These are phyloP conservation scores for Hygrocybe punicea DNA, from an alignment of 768 basidiomycete genomes.

Conservation along the genomic window DNA sequence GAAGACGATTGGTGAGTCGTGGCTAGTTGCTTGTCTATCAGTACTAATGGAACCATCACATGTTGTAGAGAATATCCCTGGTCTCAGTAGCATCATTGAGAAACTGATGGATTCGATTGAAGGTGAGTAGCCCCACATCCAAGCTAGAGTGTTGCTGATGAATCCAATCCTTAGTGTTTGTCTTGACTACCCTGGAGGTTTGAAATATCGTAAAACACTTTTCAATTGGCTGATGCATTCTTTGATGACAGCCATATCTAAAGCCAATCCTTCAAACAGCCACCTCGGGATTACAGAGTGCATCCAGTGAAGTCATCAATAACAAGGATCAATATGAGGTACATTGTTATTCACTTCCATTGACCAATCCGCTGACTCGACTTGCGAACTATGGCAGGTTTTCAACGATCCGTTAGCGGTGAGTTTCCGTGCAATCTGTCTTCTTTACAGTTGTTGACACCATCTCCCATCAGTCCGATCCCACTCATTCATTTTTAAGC, in stretches of 20 bases:
- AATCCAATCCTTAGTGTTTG: conserved; percentile 51
- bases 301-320: conserved; percentile 75
- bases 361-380: neutral
- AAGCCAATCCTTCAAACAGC: conserved; percentile 75
- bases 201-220: neutral
- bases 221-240: neutral
- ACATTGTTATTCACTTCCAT: neutral
- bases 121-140: conserved; percentile 35
- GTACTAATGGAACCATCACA: neutral
- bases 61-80: conserved; percentile 73
- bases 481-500: conserved; percentile 84
- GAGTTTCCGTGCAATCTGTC: conserved; percentile 28
- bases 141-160: neutral
- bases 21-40: neutral
- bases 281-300: conserved; percentile 55
- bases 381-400: conserved; percentile 43
- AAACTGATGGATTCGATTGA: conserved; percentile 74
- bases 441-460: conserved; percentile 4
- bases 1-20: conserved; percentile 58
- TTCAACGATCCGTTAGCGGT: conserved; percentile 82
- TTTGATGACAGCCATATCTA: conserved; percentile 58
- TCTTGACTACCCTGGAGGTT: conserved; percentile 81
- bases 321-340: conserved; percentile 75
- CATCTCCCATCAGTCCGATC: conserved; percentile 58
- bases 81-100: conserved; percentile 67